Conservation (phyloP, 768 basidiomycete species). For the Russula dissimulans region DNA sequence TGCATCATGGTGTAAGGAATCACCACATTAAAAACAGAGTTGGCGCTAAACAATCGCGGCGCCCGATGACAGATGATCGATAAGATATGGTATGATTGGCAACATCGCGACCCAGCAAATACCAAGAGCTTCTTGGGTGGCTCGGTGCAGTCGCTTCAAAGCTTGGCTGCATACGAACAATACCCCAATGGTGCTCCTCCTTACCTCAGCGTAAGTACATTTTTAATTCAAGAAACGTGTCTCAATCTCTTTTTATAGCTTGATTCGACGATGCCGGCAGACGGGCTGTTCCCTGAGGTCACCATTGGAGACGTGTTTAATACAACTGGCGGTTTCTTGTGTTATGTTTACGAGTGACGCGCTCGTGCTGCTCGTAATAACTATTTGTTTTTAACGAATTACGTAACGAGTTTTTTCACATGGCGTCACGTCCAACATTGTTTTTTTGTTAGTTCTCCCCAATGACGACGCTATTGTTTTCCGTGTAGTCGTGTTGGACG, state of each 20-base stretch:
- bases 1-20: slow-evolving; percentile 28
- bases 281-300: slow-evolving; percentile 23
- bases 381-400: background rate
- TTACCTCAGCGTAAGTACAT: slow-evolving; percentile 18
- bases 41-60: background rate
- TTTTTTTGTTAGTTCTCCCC: no score
- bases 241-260: slow-evolving; percentile 16
- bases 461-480: no score
- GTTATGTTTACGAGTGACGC: slow-evolving; percentile 29
- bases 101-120: slow-evolving; percentile 26
- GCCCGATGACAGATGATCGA: slow-evolving; percentile 27
- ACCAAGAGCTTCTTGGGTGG: slow-evolving; percentile 27
- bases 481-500: no score
- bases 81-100: slow-evolving; percentile 28
- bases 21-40: background rate
- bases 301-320: slow-evolving; percentile 25
- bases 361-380: background rate
- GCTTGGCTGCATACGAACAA: slow-evolving; percentile 16
- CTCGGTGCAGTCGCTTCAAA: slow-evolving; percentile 24
- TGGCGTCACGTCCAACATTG: no score
- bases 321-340: slow-evolving; percentile 28
- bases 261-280: slow-evolving; percentile 23
- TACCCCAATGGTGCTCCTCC: slow-evolving; percentile 26
- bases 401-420: background rate
- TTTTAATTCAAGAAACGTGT: background rate